phyloP scores from a whole-genome alignment of 176 grass and related monocot species.

The Bromus sterilis region DNA sequence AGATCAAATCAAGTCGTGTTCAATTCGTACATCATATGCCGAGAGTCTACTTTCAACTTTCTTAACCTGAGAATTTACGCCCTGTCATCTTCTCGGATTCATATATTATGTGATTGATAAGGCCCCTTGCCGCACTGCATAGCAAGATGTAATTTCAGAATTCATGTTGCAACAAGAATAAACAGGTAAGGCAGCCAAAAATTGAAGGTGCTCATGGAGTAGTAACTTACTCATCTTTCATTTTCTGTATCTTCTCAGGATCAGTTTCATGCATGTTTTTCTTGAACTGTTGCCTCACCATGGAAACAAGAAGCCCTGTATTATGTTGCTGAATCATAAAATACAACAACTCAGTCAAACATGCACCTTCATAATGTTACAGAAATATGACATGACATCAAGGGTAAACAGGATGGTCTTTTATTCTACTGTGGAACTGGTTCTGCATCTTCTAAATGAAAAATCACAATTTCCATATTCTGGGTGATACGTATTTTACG shows the following conservation, averaged over 20 bases:
- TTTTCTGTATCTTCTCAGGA: constrained; percentile 90
- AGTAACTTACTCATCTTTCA: constrained; percentile 88
- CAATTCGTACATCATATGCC: constrained; percentile 13
- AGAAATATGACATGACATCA: background rate
- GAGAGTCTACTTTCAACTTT: constrained; percentile 11
- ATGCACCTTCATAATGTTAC: background rate
- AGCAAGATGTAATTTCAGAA: constrained; percentile 31
- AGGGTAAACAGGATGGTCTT: background rate
- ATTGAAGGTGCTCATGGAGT: background rate
- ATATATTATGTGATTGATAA: constrained; percentile 93
- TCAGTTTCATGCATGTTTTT: constrained; percentile 96
- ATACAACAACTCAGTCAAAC: constrained; percentile 12
- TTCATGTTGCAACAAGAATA: background rate
- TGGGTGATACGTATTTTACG: background rate
- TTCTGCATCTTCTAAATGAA: background rate
- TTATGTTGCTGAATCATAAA: constrained; percentile 78
- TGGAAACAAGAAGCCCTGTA: constrained; percentile 67
- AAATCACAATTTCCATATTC: background rate
- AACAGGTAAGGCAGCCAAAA: constrained; percentile 12
- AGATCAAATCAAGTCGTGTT: background rate
- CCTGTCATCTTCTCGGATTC: constrained; percentile 85
- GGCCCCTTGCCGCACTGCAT: constrained; percentile 81
- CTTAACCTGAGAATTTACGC: constrained; percentile 59
- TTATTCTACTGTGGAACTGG: background rate
- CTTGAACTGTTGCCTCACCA: constrained; percentile 95